phyloP scores from a whole-genome alignment of 352 stramenopile species.

The Pythium dissimile region DNA sequence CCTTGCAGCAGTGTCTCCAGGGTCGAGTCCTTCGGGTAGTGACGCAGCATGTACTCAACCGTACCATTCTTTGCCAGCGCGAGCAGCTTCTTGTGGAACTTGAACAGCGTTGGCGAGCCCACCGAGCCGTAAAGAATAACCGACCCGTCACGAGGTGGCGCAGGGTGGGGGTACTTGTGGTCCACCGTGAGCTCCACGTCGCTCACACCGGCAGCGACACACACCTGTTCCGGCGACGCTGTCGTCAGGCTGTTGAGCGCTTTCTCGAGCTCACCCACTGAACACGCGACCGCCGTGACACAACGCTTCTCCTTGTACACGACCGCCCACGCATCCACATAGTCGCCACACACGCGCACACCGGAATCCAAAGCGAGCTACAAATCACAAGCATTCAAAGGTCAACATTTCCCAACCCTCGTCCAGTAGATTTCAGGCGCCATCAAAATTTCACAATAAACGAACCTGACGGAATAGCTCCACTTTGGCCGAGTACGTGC shows the following conservation, averaged over 20 bases:
- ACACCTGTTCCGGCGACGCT: slow-evolving; percentile 35
- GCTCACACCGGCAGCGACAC: slow-evolving; percentile 59
- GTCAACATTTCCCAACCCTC: no score
- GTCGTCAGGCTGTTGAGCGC: slow-evolving; percentile 8
- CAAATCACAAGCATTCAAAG: background rate
- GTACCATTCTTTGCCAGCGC: slow-evolving; percentile 46
- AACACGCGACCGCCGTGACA: slow-evolving; percentile 63
- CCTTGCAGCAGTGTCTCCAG: slow-evolving; percentile 85
- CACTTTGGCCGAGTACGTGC: slow-evolving; percentile 75
- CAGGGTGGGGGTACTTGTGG: slow-evolving; percentile 62
- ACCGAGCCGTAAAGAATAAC: slow-evolving; percentile 85
- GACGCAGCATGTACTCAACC: slow-evolving; percentile 82
- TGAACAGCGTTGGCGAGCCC: slow-evolving; percentile 58
- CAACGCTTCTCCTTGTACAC: slow-evolving; percentile 68
- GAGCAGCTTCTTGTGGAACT: slow-evolving; percentile 67
- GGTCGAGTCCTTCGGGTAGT: slow-evolving; percentile 61
- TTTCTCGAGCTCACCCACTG: slow-evolving; percentile 28
- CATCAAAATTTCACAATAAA: background rate
- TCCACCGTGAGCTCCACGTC: slow-evolving; percentile 67
- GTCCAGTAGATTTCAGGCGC: no score
- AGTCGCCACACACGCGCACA: slow-evolving; percentile 44
- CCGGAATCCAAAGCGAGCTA: slow-evolving; percentile 70
- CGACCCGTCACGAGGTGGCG: slow-evolving; percentile 29
- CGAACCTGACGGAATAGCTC: slow-evolving; percentile 77
- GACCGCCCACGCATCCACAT: slow-evolving; percentile 63